Conservation (phyloP, 139 green algal genomes). For the Yamagishiella unicocca region DNA sequence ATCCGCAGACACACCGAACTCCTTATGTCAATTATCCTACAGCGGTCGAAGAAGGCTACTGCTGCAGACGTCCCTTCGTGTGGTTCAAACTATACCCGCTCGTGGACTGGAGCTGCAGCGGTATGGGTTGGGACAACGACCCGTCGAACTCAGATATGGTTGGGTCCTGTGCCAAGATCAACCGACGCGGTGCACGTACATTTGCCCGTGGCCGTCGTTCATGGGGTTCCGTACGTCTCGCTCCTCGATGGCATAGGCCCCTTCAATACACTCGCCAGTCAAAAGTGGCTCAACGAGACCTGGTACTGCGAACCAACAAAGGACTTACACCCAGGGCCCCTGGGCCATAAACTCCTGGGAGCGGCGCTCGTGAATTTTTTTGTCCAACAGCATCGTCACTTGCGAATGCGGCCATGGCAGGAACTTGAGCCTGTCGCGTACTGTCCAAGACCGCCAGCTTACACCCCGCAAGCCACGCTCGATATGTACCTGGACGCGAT, state of each 20-base stretch:
- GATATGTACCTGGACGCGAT: background rate
- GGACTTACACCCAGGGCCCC: background rate
- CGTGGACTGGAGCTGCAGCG: background rate
- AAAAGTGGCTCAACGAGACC: background rate
- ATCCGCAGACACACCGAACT: background rate
- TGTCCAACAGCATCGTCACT: background rate
- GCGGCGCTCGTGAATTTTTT: background rate
- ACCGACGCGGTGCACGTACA: background rate
- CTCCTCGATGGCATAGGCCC: conserved; percentile 7
- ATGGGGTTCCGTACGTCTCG: background rate
- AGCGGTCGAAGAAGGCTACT: background rate
- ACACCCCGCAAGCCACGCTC: background rate
- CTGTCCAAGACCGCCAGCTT: background rate
- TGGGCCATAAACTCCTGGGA: background rate
- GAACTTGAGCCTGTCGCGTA: background rate
- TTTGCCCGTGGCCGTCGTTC: background rate
- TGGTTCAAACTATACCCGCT: background rate
- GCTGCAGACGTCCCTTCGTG: background rate
- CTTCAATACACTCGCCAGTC: background rate
- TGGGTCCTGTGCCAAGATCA: background rate
- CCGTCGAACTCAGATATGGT: background rate
- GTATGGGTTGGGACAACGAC: background rate
- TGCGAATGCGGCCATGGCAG: background rate
- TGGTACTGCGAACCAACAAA: background rate
- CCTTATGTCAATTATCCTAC: background rate